These are phyloP conservation scores for Psilocybe tampanensis DNA, from an alignment of 768 basidiomycete species.

Conservation along the genomic window DNA sequence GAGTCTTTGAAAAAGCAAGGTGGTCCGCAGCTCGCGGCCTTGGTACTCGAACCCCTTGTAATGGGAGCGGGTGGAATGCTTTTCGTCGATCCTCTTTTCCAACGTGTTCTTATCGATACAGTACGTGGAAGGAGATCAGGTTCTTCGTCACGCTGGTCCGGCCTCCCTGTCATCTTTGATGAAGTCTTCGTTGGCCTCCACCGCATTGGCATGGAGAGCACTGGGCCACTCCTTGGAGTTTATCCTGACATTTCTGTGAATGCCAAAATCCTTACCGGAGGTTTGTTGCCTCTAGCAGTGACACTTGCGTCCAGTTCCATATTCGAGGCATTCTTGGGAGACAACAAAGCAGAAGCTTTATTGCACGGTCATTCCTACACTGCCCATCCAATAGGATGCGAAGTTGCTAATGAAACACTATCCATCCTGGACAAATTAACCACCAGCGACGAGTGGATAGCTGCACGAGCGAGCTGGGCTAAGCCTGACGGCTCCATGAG, in stretches of 20 bases:
- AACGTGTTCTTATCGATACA: conserved; percentile 81
- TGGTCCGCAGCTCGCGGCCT: conserved; percentile 59
- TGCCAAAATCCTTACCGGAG: conserved; percentile 94
- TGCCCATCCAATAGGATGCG: conserved; percentile 91
- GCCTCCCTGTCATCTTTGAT: conserved; percentile 91
- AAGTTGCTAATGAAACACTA: conserved; percentile 84
- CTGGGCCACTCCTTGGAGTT: conserved; percentile 65
- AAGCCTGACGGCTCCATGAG: conserved; percentile 21
- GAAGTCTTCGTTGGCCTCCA: conserved; percentile 96
- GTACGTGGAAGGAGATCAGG: conserved; percentile 55
- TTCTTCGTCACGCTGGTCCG: conserved; percentile 48
- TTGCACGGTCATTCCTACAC: conserved; percentile 97
- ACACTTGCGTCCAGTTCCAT: conserved; percentile 83
- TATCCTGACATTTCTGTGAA: conserved; percentile 89
- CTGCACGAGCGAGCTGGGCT: conserved; percentile 63
- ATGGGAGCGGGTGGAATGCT: conserved; percentile 98
- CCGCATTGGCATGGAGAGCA: conserved; percentile 75
- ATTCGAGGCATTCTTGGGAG: conserved; percentile 77
- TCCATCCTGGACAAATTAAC: conserved; percentile 58
- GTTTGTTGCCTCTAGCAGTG: conserved; percentile 81
- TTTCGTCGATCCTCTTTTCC: conserved; percentile 97
- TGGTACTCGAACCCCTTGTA: conserved; percentile 89
- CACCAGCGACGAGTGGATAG: conserved; percentile 56
- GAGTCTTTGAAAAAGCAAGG: conserved; percentile 43
- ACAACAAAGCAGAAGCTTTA: conserved; percentile 80